Conservation (phyloP, 768 basidiomycete genomes). For the Pholiota molesta region DNA sequence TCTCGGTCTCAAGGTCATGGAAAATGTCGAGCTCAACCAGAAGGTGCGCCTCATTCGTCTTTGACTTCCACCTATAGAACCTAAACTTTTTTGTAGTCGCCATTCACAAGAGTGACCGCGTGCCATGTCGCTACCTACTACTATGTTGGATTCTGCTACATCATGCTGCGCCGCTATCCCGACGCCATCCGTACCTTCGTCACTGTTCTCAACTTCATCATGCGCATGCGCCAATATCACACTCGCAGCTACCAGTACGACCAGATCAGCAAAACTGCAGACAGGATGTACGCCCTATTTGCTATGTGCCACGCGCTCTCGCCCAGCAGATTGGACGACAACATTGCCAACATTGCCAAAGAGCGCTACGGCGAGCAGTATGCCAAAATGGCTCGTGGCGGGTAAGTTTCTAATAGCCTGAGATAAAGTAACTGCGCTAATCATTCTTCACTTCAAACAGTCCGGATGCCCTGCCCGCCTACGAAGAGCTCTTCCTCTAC, state of each 20-base stretch:
- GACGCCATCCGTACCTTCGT: conserved; percentile 96
- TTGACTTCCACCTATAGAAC: too few relatives aligned
- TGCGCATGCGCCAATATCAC: conserved; percentile 96
- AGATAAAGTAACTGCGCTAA: background rate
- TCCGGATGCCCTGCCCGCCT: conserved; percentile 66
- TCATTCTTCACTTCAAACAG: conserved; percentile 2
- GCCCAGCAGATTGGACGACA: conserved; percentile 91
- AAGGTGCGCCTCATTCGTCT: conserved; percentile 70
- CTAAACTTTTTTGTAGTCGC: conserved; percentile 51
- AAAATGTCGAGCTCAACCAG: conserved; percentile 90
- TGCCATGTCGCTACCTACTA: conserved; percentile 95
- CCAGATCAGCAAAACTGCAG: conserved; percentile 98
- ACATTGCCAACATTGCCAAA: conserved; percentile 90
- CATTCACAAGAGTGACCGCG: conserved; percentile 95
- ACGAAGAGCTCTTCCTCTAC: conserved; percentile 91
- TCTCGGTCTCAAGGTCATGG: conserved; percentile 93
- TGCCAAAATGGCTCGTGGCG: conserved; percentile 81
- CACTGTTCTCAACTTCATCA: conserved; percentile 91
- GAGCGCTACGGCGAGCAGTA: conserved; percentile 95
- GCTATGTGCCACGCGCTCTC: conserved; percentile 93
- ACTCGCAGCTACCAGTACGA: conserved; percentile 96
- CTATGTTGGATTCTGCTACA: conserved; percentile 96
- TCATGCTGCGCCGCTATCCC: conserved; percentile 91
- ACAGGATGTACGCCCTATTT: conserved; percentile 96
- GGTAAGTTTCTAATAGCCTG: conserved; percentile 33